Percentiles rank a stretch among this genome's conserved stretches.
Conservation (phyloP, 2,329 filamentous ascomycete species). For the Mollisia scopiformis region DNA sequence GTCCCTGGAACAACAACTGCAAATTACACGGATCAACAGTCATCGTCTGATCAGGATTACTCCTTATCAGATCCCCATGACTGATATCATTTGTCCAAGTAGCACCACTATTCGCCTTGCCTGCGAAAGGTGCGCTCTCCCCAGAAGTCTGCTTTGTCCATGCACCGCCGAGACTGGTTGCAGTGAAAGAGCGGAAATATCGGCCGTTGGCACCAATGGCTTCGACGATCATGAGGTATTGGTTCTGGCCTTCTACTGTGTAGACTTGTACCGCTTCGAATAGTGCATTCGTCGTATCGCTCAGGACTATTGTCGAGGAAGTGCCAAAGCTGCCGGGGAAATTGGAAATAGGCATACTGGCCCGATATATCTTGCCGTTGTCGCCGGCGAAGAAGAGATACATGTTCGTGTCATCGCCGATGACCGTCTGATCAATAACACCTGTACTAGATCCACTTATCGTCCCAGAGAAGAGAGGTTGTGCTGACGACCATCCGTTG, state of each 20-base stretch:
- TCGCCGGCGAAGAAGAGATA: slow-evolving; percentile 71
- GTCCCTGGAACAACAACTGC: slow-evolving; percentile 66
- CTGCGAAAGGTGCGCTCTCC: slow-evolving; percentile 65
- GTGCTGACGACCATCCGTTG: slow-evolving; percentile 57
- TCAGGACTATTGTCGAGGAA: slow-evolving; percentile 51
- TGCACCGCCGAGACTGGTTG: slow-evolving; percentile 54
- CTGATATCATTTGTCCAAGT: slow-evolving; percentile 70
- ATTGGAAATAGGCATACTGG: slow-evolving; percentile 62
- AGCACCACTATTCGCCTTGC: slow-evolving; percentile 66
- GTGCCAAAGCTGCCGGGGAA: slow-evolving; percentile 65
- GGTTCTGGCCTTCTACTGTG: slow-evolving; percentile 53
- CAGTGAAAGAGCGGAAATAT: slow-evolving; percentile 70
- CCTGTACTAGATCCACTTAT: slow-evolving; percentile 56
- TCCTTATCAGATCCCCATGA: slow-evolving; percentile 64
- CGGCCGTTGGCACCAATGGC: slow-evolving; percentile 58
- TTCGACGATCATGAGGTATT: slow-evolving; percentile 72
- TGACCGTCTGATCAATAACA: slow-evolving; percentile 65
- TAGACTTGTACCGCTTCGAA: slow-evolving; percentile 72
- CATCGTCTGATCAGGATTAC: slow-evolving; percentile 62
- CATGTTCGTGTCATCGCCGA: slow-evolving; percentile 63
- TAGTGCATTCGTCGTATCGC: slow-evolving; percentile 57
- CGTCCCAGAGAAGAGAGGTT: slow-evolving; percentile 59
- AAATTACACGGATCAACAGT: slow-evolving; percentile 66
- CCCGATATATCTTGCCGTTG: slow-evolving; percentile 67
- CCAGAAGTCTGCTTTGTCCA: slow-evolving; percentile 61